Evolutionary conservation across 2,329 filamentous ascomycete genomes (phyloP), one percentile per base, ranked within the genome.

Genomic region (Epichloe aotearoae): DNA sequence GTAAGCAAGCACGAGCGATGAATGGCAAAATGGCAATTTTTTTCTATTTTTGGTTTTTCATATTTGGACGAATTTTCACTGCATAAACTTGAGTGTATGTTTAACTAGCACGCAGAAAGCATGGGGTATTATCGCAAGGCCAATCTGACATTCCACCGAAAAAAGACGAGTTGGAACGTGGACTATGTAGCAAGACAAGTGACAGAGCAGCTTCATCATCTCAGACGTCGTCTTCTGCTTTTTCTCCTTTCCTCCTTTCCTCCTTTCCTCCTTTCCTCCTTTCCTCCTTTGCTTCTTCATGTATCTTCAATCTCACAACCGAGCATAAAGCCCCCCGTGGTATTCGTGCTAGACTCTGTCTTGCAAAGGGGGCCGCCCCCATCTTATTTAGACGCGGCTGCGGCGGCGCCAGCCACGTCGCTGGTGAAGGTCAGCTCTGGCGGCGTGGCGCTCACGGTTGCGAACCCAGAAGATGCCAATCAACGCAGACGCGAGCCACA

Each of bases 401-500:
- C 70, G 68, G 54, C 63, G 63, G 60, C 69, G 69, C 70, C 73
- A 73, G 51, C 66, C 65, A 52, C 67, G 67, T 34, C 61, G 61
- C 48, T 64, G 57, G 41, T 60, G 50, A 12, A 23, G 60, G 20
- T 64, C 64, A 46, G 62, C 62, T 14, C 57, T 54, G 37, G 63
- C 58, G 23, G 63, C 57, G 23, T 64, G 69, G 26, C 55, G 56
- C 54, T 66, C 64, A 33, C 60, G 65, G 54, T 68, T 67, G 52
- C 68, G 72, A 19, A 75, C 69, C 75, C 75, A 79, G 61, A 76
- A 70, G 57, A 78, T 61, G 44, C 74, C 78, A 42, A 86, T 61
- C 19, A 84, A 59, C 15, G 74, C 75, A 45, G 80, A 84, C 12
- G 72, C 76, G 40, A 88, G 74, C 84, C 84, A 89, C 61, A 82